Conservation (phyloP, 2,329 filamentous ascomycete species). For the Leptodontidium sp. region DNA sequence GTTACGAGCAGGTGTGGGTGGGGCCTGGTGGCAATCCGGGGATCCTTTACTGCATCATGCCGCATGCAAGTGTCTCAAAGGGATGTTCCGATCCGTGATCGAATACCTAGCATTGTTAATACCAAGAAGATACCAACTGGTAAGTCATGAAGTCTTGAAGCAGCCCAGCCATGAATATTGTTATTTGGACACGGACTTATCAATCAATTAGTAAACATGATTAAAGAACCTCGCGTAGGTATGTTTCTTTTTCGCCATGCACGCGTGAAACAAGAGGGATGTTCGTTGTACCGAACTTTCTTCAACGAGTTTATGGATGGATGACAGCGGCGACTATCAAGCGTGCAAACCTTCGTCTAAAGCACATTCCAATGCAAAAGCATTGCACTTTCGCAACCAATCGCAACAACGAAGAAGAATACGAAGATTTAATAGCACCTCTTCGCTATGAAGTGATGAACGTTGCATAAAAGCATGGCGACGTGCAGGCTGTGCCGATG, state of each 20-base stretch:
- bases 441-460: constrained; percentile 3
- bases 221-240: too few relatives aligned
- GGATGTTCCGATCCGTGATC: background rate
- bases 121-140: background rate
- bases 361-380: constrained; percentile 4
- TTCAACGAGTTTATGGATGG: background rate
- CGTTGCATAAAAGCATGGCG: constrained; percentile 10
- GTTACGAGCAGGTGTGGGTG: background rate
- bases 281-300: too few relatives aligned
- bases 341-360: background rate
- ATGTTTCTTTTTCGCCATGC: too few relatives aligned
- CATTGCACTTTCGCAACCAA: constrained; percentile 7
- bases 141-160: too few relatives aligned
- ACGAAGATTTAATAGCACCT: background rate
- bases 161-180: background rate
- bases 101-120: background rate
- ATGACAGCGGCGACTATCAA: background rate
- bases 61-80: background rate
- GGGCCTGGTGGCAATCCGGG: background rate
- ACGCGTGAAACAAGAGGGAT: too few relatives aligned
- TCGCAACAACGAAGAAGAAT: background rate
- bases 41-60: constrained; percentile 9
- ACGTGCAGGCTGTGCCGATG: constrained; percentile 1
- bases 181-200: background rate
- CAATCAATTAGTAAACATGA: too few relatives aligned